Evolutionary conservation across 202 grass and related monocot species (phyloP).

Genomic region (Alloteropsis angusta): DNA sequence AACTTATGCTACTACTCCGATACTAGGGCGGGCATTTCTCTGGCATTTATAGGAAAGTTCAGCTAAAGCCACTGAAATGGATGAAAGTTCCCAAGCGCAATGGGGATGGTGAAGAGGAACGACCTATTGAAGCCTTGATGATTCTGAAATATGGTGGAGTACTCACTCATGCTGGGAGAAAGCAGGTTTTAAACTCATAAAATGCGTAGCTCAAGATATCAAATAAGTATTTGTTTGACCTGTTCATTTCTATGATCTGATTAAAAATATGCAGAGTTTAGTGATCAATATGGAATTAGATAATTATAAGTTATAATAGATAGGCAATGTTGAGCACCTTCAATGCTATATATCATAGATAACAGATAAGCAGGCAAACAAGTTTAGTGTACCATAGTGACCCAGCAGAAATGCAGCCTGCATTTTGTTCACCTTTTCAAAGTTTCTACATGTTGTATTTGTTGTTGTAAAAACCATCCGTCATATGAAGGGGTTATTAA

Average conservation of each 20-base stretch:
- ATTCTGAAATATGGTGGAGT: slow-evolving; percentile 99
- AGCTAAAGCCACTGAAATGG: slow-evolving; percentile 95
- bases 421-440: not conserved
- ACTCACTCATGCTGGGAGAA: slow-evolving; percentile 98
- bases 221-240: not conserved
- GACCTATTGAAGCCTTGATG: slow-evolving; percentile 93
- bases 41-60: slow-evolving; percentile 98
- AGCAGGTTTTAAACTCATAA: slow-evolving; percentile 55
- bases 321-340: not conserved
- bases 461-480: not conserved
- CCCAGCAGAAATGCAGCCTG: not conserved
- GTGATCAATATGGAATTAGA: not conserved
- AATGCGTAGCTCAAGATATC: not conserved
- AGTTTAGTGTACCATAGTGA: not conserved
- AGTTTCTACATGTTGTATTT: not conserved
- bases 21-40: slow-evolving; percentile 92
- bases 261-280: slow-evolving; percentile 1
- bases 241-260: slow-evolving; percentile 12
- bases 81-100: slow-evolving; percentile 64
- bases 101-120: slow-evolving; percentile 78
- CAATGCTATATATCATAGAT: not conserved
- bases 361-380: not conserved
- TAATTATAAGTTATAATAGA: not conserved
- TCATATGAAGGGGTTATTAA: not conserved
- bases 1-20: not conserved